Base-by-base conservation (phyloP, 2,329 filamentous ascomycete genomes). In the Nothophoma quercina region DNA sequence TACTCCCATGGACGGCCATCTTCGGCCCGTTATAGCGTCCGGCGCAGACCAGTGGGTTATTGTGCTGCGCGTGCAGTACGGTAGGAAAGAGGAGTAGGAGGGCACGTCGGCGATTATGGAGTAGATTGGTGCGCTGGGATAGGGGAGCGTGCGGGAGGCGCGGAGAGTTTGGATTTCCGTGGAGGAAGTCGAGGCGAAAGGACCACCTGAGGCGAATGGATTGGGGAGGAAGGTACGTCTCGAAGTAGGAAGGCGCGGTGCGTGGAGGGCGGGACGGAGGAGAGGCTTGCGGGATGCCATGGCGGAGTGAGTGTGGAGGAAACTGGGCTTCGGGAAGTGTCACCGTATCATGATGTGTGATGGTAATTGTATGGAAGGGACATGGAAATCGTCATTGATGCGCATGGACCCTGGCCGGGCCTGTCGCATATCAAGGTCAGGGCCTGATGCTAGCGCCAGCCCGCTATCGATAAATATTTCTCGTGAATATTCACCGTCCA, bases 61-160 rank as follows among this genome's bases (percentile, higher is more conserved):
- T 55, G 81, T 83, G 29, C 90, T 93, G 36, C 80, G 81, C 34
- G 85, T 83, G 77, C 93, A 96, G 83, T 96, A 97, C 9, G 95
- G 95, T n/a, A 99, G 85, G 81, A 98, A 99, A 60, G 80, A 74
- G 29, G 83, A 80, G 83, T 99, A 99, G 58, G 58, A 63, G 74
- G 91, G 85, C 60, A 99, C 87, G 75, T 97, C 91, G 77, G 92
- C 87, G 73, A 99, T 93, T 47, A 97, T 83, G 62, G 82, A 81
- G 84, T 95, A 99, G 63, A 99, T 86, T 1, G 85, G 80, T 4
- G 75, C 67, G 25, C 86, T 79, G 0, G 87, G 78, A 79, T 96
- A 96, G 12, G 90, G 89, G 12, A 98, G 87, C 4, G 83, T 88
- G 56, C 91, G 89, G 16, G 83, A 81, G 9, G 91, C 92, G 43